These are phyloP conservation scores for Asparagopsis taxiformis DNA, from an alignment of 31 red algal genomes.

Conservation along the genomic window DNA sequence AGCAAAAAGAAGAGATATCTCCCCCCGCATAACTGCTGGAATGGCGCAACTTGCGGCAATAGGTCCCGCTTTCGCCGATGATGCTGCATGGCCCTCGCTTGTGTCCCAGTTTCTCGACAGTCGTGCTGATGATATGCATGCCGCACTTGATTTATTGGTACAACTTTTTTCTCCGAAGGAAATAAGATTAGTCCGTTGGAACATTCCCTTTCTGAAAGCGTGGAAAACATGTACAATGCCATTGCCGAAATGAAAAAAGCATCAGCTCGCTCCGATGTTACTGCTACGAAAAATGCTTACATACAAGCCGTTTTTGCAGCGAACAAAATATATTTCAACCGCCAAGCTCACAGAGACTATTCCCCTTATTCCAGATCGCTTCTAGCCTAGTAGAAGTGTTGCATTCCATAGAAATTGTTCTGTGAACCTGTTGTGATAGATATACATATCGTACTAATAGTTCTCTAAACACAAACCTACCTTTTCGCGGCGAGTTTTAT, in stretches of 20 bases:
- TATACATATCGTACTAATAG: too few relatives aligned
- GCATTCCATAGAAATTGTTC: too few relatives aligned
- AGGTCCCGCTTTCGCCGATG: not conserved
- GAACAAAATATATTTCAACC: not conserved
- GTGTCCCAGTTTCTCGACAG: not conserved
- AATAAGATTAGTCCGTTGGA: constrained; percentile 57
- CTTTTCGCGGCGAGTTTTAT: too few relatives aligned
- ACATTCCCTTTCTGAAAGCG: constrained; percentile 16
- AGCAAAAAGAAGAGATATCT: constrained; percentile 70
- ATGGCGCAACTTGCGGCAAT: constrained; percentile 14
- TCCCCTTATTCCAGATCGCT: not conserved
- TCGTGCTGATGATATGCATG: constrained; percentile 18
- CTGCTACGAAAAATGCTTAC: not conserved
- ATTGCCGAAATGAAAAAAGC: not conserved
- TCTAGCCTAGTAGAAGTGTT: too few relatives aligned
- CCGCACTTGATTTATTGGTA: constrained; percentile 57
- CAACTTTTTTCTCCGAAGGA: constrained; percentile 77
- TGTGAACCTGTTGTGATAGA: too few relatives aligned
- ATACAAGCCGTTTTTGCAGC: not conserved
- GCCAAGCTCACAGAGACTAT: not conserved
- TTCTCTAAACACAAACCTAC: too few relatives aligned
- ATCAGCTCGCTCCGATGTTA: not conserved
- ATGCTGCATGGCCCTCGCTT: not conserved
- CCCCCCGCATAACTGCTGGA: constrained; percentile 65
- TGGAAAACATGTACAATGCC: not conserved